Percentiles rank a stretch among this genome's conserved stretches.
These are phyloP conservation scores for Przewalskia tangutica DNA, from an alignment of 257 asterid genomes.

Conservation along the genomic window DNA sequence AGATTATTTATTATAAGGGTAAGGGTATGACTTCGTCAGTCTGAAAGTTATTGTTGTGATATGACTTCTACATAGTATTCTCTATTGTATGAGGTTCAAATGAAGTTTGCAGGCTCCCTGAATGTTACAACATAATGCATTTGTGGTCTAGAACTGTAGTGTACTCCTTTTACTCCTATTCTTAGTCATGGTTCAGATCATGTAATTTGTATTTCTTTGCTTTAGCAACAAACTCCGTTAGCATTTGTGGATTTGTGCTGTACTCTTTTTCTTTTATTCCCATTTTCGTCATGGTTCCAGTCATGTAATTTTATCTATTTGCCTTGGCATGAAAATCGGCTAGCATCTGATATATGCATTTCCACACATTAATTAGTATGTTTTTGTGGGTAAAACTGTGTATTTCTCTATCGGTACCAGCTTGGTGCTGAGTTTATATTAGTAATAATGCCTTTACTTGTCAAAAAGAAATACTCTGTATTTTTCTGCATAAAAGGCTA, in stretches of 20 bases:
- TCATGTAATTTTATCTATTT: background rate
- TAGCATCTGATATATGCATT: background rate
- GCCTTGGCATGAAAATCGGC: background rate
- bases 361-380: background rate
- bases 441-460: background rate
- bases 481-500: background rate
- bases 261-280: background rate
- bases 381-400: background rate
- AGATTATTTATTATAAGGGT: conserved; percentile 67
- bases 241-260: background rate
- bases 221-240: background rate
- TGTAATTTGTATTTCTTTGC: background rate
- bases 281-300: background rate
- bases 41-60: conserved; percentile 1
- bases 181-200: background rate
- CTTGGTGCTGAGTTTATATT: background rate
- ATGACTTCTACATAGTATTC: background rate
- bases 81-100: background rate
- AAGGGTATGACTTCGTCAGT: conserved; percentile 45
- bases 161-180: background rate
- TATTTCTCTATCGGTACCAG: background rate
- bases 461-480: background rate
- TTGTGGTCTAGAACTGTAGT: background rate
- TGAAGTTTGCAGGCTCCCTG: background rate
- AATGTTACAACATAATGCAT: background rate